Percentiles rank a stretch among this genome's conserved stretches.
Evolutionary conservation across 2,329 filamentous ascomycete species (phyloP).

Genomic region (Phaeoacremonium minimum): DNA sequence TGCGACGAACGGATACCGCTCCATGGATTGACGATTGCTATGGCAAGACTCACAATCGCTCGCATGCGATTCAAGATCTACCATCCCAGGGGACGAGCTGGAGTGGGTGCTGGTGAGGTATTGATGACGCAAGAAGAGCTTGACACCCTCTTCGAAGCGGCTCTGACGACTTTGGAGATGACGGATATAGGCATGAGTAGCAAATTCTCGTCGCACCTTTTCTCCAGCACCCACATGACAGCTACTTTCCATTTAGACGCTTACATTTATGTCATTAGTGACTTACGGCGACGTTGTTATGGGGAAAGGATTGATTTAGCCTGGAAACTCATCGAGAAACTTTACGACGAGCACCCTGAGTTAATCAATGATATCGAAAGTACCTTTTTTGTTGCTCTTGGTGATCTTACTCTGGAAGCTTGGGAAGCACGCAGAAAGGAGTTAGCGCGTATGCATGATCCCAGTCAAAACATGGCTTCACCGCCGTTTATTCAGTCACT

Average conservation of each 20-base stretch:
- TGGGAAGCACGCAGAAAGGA: constrained; percentile 4
- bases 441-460: no score
- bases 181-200: constrained; percentile 13
- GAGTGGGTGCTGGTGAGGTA: not conserved
- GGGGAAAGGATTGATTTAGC: constrained; percentile 14
- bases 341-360: constrained; percentile 17
- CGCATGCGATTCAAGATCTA: constrained; percentile 22
- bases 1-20: constrained; percentile 22
- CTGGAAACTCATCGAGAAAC: constrained; percentile 18
- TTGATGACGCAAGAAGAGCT: constrained; percentile 13
- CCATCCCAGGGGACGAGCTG: constrained; percentile 17
- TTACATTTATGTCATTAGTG: constrained; percentile 23
- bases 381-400: constrained; percentile 6
- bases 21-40: constrained; percentile 13
- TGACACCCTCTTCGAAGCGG: constrained; percentile 18
- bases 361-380: constrained; percentile 7
- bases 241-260: constrained; percentile 21
- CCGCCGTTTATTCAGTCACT: not conserved
- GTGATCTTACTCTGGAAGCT: constrained; percentile 9
- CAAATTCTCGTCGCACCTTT: constrained; percentile 20
- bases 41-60: constrained; percentile 18
- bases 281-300: constrained; percentile 15
- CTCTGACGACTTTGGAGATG: constrained; percentile 16
- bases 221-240: constrained; percentile 17
- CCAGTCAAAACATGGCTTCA: not conserved